Evolutionary conservation across 257 asterid species (phyloP).

Genomic region (Solanum tarapatanum): DNA sequence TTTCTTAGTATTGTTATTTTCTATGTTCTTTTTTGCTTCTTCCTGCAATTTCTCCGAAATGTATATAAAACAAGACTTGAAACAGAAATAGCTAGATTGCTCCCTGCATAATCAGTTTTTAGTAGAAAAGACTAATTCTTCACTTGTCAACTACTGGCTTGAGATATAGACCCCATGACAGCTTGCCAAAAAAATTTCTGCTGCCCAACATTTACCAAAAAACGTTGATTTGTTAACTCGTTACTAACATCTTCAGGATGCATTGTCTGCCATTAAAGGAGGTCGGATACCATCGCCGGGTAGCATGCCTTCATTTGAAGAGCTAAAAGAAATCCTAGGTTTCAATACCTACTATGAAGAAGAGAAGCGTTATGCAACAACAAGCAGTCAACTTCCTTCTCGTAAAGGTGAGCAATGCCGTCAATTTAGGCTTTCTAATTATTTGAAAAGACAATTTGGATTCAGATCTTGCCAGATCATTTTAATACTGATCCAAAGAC

Average conservation of each 20-base stretch:
- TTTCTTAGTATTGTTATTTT: background rate
- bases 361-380: conserved; percentile 48
- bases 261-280: conserved; percentile 72
- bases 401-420: conserved; percentile 35
- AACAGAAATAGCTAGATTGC: background rate
- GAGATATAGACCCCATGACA: background rate
- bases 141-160: background rate
- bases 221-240: background rate
- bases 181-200: background rate
- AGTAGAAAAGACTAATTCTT: background rate
- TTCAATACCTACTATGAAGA: conserved; percentile 70
- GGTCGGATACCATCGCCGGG: conserved; percentile 91
- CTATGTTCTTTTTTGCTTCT: background rate
- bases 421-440: background rate
- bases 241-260: conserved; percentile 43
- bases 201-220: background rate
- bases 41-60: background rate
- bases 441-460: background rate
- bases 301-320: conserved; percentile 89
- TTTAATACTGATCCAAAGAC: conserved; percentile 2
- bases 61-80: background rate
- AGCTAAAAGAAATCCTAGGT: conserved; percentile 79
- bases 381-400: conserved; percentile 20
- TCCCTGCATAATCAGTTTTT: background rate
- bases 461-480: background rate